Base-by-base conservation (phyloP, 2,329 filamentous ascomycete species). In the Dactylellina parvicollis region DNA sequence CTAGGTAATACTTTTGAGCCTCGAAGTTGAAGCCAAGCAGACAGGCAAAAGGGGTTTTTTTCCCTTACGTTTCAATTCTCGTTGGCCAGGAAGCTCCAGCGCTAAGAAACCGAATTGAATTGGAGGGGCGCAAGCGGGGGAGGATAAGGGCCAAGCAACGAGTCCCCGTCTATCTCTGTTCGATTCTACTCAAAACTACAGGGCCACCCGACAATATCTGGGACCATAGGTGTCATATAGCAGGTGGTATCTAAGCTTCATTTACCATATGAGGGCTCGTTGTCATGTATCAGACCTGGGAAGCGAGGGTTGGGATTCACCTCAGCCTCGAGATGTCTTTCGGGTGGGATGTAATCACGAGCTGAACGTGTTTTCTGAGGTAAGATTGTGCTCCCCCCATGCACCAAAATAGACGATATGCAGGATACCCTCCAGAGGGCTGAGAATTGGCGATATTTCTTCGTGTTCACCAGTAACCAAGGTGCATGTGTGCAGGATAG, bases 111-210 rank as follows among this genome's bases (percentile, higher is more conserved):
- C 14, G 20, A 16, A 20, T 5, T 14, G 44, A 28, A 49, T 49
- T 49, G 44, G 44, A 49, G 44, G 44, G 44, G 44, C 44, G 44
- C 44, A 49, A 20, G 44, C 10, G 12, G 49, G 30, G 30, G 30
- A 14, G n/a, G n/a, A n/a, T n/a, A n/a, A n/a, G n/a, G n/a, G 16
- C 3, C 8, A 32, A 22, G 47, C 9, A 30, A 30, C 22, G 24
- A 32, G 12, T 2, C 12, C 26, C 12, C 26, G n/a, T 4, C 34
- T 38, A 36, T 36, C 49, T 26, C 26, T 16, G 14, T n/a, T 40
- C 36, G 36, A 40, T 40, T 12, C n/a, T 55, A 3, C 36, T 42
- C 16, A 42, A 30, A 56, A 26, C 46, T 50, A 44, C 30, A 55
- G 30, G 30, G 14, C 34, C 7, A 40, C 4, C 20, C n/a, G 26